Conservation (phyloP, 106 monocot genomes). For the Platanthera zijinensis region DNA sequence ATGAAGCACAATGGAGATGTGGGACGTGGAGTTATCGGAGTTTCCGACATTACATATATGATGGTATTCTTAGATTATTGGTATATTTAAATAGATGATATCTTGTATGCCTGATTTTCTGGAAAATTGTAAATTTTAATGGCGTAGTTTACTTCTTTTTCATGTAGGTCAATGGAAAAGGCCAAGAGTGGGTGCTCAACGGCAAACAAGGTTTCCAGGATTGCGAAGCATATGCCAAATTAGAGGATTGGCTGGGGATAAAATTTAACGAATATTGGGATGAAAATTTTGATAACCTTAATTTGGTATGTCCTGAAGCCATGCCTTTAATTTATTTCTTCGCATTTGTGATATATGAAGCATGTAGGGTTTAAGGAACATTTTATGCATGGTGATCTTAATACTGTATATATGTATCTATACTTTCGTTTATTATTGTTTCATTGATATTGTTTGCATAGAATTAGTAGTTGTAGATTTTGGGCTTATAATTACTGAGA, state of each 20-base stretch:
- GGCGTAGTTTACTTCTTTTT: not conserved
- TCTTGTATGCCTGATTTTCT: not conserved
- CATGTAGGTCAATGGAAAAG: conserved; percentile 42
- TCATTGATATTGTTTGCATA: no score
- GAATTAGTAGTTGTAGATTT: no score
- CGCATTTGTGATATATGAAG: not conserved
- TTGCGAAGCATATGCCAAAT: conserved; percentile 61
- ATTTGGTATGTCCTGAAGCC: conserved; percentile 33
- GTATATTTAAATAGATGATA: not conserved
- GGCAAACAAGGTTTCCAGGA: conserved; percentile 86
- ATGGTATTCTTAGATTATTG: conserved; percentile 30
- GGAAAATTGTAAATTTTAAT: not conserved
- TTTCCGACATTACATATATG: conserved; percentile 53
- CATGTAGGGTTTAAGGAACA: not conserved
- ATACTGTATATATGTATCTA: no score
- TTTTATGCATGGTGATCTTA: not conserved
- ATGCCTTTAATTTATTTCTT: not conserved
- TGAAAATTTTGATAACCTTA: conserved; percentile 43
- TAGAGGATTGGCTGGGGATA: conserved; percentile 65
- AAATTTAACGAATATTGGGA: conserved; percentile 65
- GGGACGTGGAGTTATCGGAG: conserved; percentile 70
- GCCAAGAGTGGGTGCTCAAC: conserved; percentile 47
- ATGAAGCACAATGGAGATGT: conserved; percentile 61
- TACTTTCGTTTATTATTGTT: no score
- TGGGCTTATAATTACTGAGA: no score